These are phyloP conservation scores for Paraphaeosphaeria minitans DNA, from an alignment of 2,329 filamentous ascomycete genomes.

Conservation along the genomic window DNA sequence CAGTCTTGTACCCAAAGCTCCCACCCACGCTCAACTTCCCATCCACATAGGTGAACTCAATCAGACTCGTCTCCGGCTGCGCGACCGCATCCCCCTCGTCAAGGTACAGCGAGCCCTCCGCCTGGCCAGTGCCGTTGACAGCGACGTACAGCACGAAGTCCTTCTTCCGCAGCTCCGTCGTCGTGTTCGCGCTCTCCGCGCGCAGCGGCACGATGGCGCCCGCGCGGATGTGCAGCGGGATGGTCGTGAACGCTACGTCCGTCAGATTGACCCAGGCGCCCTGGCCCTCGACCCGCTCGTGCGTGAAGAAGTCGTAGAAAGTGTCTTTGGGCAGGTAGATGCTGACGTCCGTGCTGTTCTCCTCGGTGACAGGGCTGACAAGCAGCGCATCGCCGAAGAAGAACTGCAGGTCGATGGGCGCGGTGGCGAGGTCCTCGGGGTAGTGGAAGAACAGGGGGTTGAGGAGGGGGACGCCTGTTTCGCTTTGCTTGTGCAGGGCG, in stretches of 20 bases:
- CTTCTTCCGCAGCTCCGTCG: constrained; percentile 65
- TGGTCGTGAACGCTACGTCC: constrained; percentile 57
- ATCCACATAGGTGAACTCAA: constrained; percentile 65
- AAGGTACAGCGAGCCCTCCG: constrained; percentile 71
- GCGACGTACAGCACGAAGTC: constrained; percentile 76
- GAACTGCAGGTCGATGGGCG: constrained; percentile 60
- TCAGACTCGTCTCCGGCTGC: constrained; percentile 60
- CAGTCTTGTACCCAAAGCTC: constrained; percentile 57
- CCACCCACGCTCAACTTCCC: constrained; percentile 60
- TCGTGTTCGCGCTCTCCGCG: constrained; percentile 63
- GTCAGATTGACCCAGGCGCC: constrained; percentile 53
- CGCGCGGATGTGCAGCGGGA: constrained; percentile 69
- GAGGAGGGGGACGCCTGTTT: constrained; percentile 66
- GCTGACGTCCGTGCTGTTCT: constrained; percentile 58
- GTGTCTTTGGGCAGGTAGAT: constrained; percentile 63
- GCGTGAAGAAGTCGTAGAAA: constrained; percentile 66
- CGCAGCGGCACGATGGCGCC: constrained; percentile 68
- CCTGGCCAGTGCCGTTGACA: constrained; percentile 65
- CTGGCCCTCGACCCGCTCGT: constrained; percentile 53
- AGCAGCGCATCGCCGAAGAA: constrained; percentile 63
- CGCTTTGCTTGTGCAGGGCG: constrained; percentile 63
- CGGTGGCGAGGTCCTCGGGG: constrained; percentile 60
- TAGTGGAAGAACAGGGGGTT: constrained; percentile 75
- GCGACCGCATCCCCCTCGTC: constrained; percentile 75
- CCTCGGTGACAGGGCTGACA: constrained; percentile 60